These are phyloP conservation scores for Citrullus mucosospermus DNA, from an alignment of 306 rosid species.

Conservation along the genomic window DNA sequence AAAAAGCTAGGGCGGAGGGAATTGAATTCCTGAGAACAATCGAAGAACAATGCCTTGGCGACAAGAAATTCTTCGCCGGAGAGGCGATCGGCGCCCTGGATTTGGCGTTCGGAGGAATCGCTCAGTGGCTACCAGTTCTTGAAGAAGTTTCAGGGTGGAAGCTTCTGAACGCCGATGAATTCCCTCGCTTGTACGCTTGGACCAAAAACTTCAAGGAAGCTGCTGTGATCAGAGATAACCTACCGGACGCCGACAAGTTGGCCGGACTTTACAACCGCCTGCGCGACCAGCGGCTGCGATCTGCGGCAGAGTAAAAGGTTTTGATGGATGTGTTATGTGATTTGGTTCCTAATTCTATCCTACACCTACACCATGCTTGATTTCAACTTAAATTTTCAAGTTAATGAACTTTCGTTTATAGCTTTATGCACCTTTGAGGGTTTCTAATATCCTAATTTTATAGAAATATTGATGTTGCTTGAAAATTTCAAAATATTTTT, in stretches of 20 bases:
- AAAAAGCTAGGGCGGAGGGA: neutral
- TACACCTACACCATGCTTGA: too few relatives aligned
- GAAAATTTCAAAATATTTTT: too few relatives aligned
- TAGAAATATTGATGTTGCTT: too few relatives aligned
- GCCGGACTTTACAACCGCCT: neutral
- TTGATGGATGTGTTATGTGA: neutral
- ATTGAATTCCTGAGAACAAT: constrained; percentile 9
- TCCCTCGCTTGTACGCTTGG: constrained; percentile 35
- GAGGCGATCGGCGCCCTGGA: constrained; percentile 16
- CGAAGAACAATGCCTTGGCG: constrained; percentile 17
- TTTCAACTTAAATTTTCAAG: too few relatives aligned
- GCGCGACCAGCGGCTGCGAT: neutral
- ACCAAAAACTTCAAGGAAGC: constrained; percentile 22
- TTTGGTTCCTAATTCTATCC: neutral
- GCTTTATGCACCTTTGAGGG: too few relatives aligned
- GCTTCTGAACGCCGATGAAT: constrained; percentile 16
- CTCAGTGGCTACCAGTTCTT: neutral
- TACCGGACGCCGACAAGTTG: constrained; percentile 17
- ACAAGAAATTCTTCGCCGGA: constrained; percentile 19
- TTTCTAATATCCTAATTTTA: too few relatives aligned
- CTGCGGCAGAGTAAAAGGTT: neutral
- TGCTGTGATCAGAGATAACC: constrained; percentile 27
- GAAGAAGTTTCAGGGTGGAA: constrained; percentile 11
- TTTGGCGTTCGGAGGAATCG: constrained; percentile 14
- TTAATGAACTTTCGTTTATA: too few relatives aligned